phyloP scores from a whole-genome alignment of 306 rosid species.

The Rosa lucieae region DNA sequence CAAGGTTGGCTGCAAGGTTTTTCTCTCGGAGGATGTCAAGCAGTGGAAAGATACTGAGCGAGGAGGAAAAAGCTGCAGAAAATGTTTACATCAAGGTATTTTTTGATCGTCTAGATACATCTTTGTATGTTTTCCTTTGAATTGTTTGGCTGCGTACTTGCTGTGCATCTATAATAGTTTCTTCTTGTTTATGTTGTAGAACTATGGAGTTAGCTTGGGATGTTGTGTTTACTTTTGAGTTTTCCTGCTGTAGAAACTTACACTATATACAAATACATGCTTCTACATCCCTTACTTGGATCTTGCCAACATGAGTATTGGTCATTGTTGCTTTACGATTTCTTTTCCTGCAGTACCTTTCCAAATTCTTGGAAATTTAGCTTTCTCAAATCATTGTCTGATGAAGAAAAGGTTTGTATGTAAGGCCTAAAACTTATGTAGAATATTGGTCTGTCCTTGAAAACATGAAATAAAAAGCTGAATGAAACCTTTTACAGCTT shows the following conservation, averaged over 20 bases:
- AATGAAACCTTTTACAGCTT: too few species aligned
- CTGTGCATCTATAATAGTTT: not conserved
- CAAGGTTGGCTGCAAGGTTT: constrained; percentile 55
- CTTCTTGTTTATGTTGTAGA: not conserved
- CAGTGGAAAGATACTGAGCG: constrained; percentile 69
- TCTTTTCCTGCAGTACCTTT: too few species aligned
- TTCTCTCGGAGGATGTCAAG: constrained; percentile 68
- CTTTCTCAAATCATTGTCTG: too few species aligned
- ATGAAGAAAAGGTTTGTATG: too few species aligned
- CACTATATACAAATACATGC: not conserved
- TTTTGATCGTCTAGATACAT: not conserved
- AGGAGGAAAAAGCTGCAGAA: constrained; percentile 87
- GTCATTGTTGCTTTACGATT: too few species aligned
- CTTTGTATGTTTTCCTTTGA: not conserved
- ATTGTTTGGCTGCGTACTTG: constrained; percentile 12
- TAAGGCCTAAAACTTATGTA: too few species aligned
- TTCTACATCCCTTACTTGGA: not conserved
- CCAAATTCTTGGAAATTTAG: too few species aligned
- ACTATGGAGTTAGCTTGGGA: not conserved
- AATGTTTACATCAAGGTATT: constrained; percentile 74
- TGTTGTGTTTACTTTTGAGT: not conserved
- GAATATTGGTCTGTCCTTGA: too few species aligned
- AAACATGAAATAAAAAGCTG: too few species aligned
- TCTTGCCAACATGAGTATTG: not conserved
- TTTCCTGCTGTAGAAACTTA: not conserved